Percentiles rank a stretch among this genome's conserved stretches.
Evolutionary conservation across 768 basidiomycete genomes (phyloP).

Genomic region (Omphalotus guepiniiformis): DNA sequence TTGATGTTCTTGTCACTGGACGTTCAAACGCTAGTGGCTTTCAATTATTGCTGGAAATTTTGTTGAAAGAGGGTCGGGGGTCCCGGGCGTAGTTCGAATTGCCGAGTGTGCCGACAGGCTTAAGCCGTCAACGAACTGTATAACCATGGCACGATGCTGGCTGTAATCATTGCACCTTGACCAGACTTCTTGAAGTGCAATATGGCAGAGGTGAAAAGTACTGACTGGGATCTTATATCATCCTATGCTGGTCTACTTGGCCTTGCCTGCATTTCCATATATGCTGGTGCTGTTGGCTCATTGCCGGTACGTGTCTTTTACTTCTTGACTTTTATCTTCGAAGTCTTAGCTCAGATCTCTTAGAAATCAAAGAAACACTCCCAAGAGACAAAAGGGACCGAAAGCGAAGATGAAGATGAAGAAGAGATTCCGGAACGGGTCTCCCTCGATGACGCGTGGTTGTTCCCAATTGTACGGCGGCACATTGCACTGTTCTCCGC

Average conservation of each 20-base stretch:
- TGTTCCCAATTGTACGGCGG: constrained; percentile 66
- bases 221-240: constrained; percentile 56
- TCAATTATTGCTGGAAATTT: too few relatives aligned
- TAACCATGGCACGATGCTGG: too few relatives aligned
- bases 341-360: constrained; percentile 17
- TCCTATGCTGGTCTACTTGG: constrained; percentile 66
- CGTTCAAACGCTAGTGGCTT: too few relatives aligned
- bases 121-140: too few relatives aligned
- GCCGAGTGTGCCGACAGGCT: too few relatives aligned
- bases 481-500: neutral
- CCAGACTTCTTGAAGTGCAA: too few relatives aligned
- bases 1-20: too few relatives aligned
- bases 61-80: too few relatives aligned
- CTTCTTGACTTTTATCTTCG: constrained; percentile 3
- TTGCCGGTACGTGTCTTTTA: constrained; percentile 48
- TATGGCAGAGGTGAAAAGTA: too few relatives aligned
- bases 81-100: too few relatives aligned
- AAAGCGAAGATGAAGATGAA: constrained; percentile 42
- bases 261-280: constrained; percentile 65
- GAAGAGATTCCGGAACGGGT: constrained; percentile 58
- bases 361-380: constrained; percentile 15
- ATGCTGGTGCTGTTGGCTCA: constrained; percentile 64
- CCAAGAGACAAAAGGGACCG: constrained; percentile 22
- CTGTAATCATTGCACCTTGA: too few relatives aligned
- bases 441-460: constrained; percentile 66